A percentile compares a stretch with the other conserved stretches of the same genome.
phyloP scores from a whole-genome alignment of 140 eudicot species.

The Artemisia princeps region DNA sequence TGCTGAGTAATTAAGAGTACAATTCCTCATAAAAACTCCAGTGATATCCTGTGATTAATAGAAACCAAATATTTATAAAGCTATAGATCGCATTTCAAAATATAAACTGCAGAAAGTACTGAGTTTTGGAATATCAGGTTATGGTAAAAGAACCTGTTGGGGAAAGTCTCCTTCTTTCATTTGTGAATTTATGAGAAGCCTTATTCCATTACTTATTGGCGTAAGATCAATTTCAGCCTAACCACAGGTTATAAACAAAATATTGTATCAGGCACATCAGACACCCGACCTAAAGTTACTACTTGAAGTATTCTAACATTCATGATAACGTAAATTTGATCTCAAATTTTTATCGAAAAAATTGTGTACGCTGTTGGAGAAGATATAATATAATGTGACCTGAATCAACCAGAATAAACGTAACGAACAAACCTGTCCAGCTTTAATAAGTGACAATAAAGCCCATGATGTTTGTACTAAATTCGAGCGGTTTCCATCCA shows the following conservation, averaged over 20 bases:
- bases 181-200: slow-evolving; percentile 38
- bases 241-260: not conserved
- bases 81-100: not conserved
- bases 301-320: not conserved
- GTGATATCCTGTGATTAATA: slow-evolving; percentile 22
- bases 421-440: slow-evolving; percentile 46
- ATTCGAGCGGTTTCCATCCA: slow-evolving; percentile 48
- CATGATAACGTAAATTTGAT: not conserved
- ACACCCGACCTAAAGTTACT: not conserved
- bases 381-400: not conserved
- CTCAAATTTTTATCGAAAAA: not conserved
- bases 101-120: not conserved
- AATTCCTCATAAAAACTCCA: slow-evolving; percentile 27
- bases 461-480: slow-evolving; percentile 70
- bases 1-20: slow-evolving; percentile 29
- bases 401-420: not conserved
- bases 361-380: not conserved
- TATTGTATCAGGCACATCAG: not conserved
- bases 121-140: not conserved
- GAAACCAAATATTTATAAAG: slow-evolving; percentile 1
- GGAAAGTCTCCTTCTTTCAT: slow-evolving; percentile 45
- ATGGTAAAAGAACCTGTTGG: slow-evolving; percentile 32
- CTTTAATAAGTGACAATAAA: slow-evolving; percentile 43
- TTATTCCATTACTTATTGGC: slow-evolving; percentile 31
- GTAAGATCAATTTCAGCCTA: slow-evolving; percentile 32